Conservation (phyloP, 148 eudicot species). For the Simmondsia chinensis region DNA sequence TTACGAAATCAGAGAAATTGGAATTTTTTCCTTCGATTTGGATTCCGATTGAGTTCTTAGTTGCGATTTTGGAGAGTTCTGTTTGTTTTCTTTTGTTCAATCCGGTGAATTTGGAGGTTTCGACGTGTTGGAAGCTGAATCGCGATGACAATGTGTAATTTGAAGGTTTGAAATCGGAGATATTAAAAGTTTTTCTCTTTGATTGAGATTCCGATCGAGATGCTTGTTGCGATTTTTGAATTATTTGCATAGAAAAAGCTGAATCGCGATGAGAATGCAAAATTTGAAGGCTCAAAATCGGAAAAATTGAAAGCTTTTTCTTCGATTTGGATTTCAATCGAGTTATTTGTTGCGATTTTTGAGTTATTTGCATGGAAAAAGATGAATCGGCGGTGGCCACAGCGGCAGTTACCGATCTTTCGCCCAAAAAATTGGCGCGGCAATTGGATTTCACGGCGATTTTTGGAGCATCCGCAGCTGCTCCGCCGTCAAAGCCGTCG, state of each 20-base stretch:
- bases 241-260: too few species aligned
- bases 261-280: too few species aligned
- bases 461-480: slow-evolving; percentile 15
- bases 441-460: slow-evolving; percentile 46
- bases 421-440: slow-evolving; percentile 27
- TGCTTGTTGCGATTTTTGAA: background rate
- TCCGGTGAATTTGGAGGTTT: background rate
- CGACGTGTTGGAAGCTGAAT: background rate
- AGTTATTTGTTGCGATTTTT: background rate
- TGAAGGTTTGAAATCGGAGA: too few species aligned
- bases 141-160: too few species aligned
- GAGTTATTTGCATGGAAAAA: slow-evolving; percentile 25
- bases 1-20: too few species aligned
- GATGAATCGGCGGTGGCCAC: slow-evolving; percentile 16
- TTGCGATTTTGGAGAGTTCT: too few species aligned
- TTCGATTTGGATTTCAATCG: background rate
- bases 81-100: background rate
- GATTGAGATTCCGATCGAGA: background rate
- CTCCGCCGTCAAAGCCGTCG: slow-evolving; percentile 18
- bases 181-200: too few species aligned
- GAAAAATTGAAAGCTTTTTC: too few species aligned
- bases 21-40: too few species aligned
- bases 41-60: too few species aligned
- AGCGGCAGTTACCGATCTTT: slow-evolving; percentile 10
- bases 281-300: too few species aligned